A percentile compares a stretch with the other conserved stretches of the same genome.
Evolutionary conservation across 2,329 filamentous ascomycete species (phyloP).

Genomic region (Pseudocercospora eumusae): DNA sequence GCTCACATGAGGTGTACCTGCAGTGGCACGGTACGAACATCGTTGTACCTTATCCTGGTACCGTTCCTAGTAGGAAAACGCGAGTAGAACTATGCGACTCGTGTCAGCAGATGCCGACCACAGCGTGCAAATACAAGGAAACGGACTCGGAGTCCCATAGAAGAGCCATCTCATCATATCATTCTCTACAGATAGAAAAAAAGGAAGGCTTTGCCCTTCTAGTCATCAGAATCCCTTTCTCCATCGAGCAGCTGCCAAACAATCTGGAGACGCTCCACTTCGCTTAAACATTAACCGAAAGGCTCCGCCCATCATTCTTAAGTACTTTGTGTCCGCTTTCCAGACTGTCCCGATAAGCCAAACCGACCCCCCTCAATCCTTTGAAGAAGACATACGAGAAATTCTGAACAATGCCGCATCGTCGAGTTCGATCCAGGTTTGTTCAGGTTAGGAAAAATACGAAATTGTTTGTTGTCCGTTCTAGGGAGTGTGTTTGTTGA

Average conservation of each 20-base stretch:
- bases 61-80: background rate
- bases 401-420: background rate
- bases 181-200: constrained; percentile 10
- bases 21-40: no score
- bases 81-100: background rate
- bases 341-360: background rate
- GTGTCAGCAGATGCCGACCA: background rate
- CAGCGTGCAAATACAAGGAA: background rate
- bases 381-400: background rate
- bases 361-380: background rate
- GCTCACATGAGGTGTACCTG: background rate
- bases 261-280: background rate
- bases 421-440: background rate
- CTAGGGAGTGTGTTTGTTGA: background rate
- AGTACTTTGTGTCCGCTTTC: background rate
- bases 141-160: background rate
- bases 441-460: background rate
- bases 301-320: background rate
- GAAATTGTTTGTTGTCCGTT: background rate
- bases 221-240: background rate
- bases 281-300: constrained; percentile 5
- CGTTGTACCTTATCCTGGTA: background rate
- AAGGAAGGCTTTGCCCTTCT: background rate
- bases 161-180: constrained; percentile 13
- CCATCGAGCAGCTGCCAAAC: background rate